Percentiles rank a stretch among this genome's conserved stretches.
Conservation (phyloP, 2,329 filamentous ascomycete genomes). For the Diaporthe ampelina region DNA sequence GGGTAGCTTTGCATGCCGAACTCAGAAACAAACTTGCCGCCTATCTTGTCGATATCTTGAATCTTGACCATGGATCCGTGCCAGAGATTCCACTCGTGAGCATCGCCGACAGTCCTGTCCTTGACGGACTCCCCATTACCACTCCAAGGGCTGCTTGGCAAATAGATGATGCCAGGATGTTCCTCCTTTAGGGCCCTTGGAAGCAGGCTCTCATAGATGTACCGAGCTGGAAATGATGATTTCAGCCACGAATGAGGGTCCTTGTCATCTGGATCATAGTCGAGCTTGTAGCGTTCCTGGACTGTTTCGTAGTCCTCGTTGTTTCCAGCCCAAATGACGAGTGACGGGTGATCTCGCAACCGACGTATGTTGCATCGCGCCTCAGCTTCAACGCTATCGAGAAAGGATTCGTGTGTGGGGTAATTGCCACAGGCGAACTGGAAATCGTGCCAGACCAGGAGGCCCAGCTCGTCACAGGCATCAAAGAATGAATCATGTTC, state of each 20-base stretch:
- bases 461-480: conserved; percentile 77
- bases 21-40: conserved; percentile 93
- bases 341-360: conserved; percentile 86
- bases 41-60: conserved; percentile 88
- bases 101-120: conserved; percentile 87
- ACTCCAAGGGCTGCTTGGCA: conserved; percentile 84
- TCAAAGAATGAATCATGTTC: conserved; percentile 80
- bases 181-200: conserved; percentile 79
- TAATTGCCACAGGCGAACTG: conserved; percentile 80
- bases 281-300: conserved; percentile 78
- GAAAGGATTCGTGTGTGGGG: conserved; percentile 72
- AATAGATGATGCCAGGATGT: conserved; percentile 80
- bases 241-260: conserved; percentile 87
- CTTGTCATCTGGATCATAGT: conserved; percentile 84
- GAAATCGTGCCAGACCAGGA: conserved; percentile 82
- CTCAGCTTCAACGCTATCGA: conserved; percentile 72
- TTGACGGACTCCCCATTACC: conserved; percentile 79
- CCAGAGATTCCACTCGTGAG: conserved; percentile 99
- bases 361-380: conserved; percentile 77
- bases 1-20: conserved; percentile 97
- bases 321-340: conserved; percentile 92
- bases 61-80: conserved; percentile 93
- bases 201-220: conserved; percentile 93
- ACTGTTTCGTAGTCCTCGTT: conserved; percentile 92
- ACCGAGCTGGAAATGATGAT: conserved; percentile 89